These are phyloP conservation scores for Phytophthora pluvialis DNA, from an alignment of 352 stramenopile genomes.

Conservation along the genomic window DNA sequence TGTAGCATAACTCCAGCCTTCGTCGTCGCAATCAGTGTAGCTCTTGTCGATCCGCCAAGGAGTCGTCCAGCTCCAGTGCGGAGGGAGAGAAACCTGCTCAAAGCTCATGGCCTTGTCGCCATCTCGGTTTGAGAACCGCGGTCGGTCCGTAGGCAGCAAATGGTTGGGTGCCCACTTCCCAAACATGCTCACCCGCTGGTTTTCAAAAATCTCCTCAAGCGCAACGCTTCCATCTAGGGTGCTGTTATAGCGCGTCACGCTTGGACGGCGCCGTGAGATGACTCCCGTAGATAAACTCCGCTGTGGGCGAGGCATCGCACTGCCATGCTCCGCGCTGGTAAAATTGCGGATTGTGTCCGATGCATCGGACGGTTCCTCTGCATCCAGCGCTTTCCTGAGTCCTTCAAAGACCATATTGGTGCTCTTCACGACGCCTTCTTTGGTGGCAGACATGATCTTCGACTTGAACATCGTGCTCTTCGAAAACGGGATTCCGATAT, in stretches of 20 bases:
- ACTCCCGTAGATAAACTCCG: slow-evolving; percentile 25
- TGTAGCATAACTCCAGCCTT: slow-evolving; percentile 89
- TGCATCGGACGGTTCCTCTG: slow-evolving; percentile 22
- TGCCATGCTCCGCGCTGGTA: slow-evolving; percentile 7
- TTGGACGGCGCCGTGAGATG: slow-evolving; percentile 30
- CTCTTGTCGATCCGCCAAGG: slow-evolving; percentile 89
- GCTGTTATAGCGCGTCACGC: slow-evolving; percentile 66
- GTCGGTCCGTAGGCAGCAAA: slow-evolving; percentile 78
- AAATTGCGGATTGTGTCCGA: slow-evolving; percentile 3
- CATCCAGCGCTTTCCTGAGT: slow-evolving; percentile 50
- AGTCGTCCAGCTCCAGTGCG: slow-evolving; percentile 85
- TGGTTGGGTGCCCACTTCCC: slow-evolving; percentile 89
- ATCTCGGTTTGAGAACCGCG: slow-evolving; percentile 82
- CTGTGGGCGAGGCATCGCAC: slow-evolving; percentile 9
- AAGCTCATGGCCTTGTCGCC: slow-evolving; percentile 84
- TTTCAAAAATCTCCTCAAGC: slow-evolving; percentile 90
- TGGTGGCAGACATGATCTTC: slow-evolving; percentile 80
- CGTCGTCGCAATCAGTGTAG: slow-evolving; percentile 89
- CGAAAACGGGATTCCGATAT: slow-evolving; percentile 75
- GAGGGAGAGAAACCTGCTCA: slow-evolving; percentile 74
- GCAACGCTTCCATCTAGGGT: slow-evolving; percentile 76
- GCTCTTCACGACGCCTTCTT: slow-evolving; percentile 70
- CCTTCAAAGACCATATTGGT: slow-evolving; percentile 64
- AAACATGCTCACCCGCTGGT: slow-evolving; percentile 89
- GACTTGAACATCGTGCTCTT: slow-evolving; percentile 88